These are phyloP conservation scores for Silene uniflora DNA, from an alignment of 148 eudicot species.

Conservation along the genomic window DNA sequence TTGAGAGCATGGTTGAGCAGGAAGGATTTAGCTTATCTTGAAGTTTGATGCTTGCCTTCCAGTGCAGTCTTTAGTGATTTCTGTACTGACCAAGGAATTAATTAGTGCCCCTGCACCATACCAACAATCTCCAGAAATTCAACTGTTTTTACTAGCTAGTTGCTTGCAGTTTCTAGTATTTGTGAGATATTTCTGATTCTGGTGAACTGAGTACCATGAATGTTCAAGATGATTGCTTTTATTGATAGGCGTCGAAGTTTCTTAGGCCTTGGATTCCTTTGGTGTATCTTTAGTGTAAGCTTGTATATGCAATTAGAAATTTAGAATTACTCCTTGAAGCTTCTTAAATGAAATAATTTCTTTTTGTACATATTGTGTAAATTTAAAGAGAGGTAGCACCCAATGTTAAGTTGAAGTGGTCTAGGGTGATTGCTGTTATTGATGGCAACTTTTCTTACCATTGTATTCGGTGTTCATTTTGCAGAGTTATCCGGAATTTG, in stretches of 20 bases:
- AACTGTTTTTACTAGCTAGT: not conserved
- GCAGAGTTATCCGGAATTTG: constrained; percentile 84
- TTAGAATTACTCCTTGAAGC: not conserved
- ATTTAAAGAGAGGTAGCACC: not conserved
- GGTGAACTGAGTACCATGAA: not conserved
- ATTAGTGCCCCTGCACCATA: not conserved
- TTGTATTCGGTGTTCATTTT: constrained; percentile 15
- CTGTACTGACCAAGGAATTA: no score
- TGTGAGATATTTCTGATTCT: not conserved
- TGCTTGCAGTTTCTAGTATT: not conserved
- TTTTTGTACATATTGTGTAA: not conserved
- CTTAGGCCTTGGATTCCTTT: not conserved
- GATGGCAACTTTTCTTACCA: not conserved
- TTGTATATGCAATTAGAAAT: not conserved
- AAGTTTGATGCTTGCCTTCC: not conserved
- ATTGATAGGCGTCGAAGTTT: not conserved
- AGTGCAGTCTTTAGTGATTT: not conserved
- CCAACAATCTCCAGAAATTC: not conserved
- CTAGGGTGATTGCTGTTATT: not conserved
- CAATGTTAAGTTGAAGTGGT: not conserved
- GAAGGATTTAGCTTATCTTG: no score
- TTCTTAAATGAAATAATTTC: not conserved
- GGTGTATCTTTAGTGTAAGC: not conserved
- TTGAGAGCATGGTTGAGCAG: no score
- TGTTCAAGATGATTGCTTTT: not conserved